Evolutionary conservation across 148 eudicot species (phyloP).

Genomic region (Vaccinium darrowii): DNA sequence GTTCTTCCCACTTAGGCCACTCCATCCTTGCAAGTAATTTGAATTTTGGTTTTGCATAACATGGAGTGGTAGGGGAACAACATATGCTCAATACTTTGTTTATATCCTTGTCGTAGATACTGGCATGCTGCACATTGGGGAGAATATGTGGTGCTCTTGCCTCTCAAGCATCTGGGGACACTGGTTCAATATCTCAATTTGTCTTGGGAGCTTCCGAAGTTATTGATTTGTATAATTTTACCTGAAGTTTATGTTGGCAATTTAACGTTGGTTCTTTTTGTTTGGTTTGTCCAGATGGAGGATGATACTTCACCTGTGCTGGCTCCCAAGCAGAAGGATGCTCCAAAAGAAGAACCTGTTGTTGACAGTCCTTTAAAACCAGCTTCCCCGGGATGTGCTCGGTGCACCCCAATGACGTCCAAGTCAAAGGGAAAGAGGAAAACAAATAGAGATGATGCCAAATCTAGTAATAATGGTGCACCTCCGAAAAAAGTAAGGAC

Average conservation of each 20-base stretch:
- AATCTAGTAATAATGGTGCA: conserved; percentile 41
- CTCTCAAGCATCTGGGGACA: background rate
- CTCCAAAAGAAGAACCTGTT: conserved; percentile 75
- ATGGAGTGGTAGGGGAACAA: background rate
- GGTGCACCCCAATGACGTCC: conserved; percentile 63
- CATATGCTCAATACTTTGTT: background rate
- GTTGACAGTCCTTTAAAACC: conserved; percentile 73
- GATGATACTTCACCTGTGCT: conserved; percentile 85
- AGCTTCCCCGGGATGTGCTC: conserved; percentile 47
- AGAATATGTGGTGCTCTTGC: background rate
- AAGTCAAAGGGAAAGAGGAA: conserved; percentile 96
- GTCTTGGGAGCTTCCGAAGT: background rate
- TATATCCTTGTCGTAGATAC: background rate
- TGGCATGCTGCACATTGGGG: background rate
- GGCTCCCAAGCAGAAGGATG: conserved; percentile 75
- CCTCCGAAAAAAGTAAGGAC: conserved; percentile 82
- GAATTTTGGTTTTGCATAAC: background rate
- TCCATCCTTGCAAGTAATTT: background rate
- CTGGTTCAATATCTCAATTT: background rate
- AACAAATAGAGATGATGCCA: conserved; percentile 57
- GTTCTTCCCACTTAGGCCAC: too few species aligned
- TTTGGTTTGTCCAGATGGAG: conserved; percentile 39
- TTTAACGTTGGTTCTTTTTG: background rate
- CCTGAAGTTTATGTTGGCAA: background rate
- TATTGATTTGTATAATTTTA: background rate